Percentiles rank a stretch among this genome's conserved stretches.
These are phyloP conservation scores for Oxytropis ochrocephala DNA, from an alignment of 306 rosid genomes.

Conservation along the genomic window DNA sequence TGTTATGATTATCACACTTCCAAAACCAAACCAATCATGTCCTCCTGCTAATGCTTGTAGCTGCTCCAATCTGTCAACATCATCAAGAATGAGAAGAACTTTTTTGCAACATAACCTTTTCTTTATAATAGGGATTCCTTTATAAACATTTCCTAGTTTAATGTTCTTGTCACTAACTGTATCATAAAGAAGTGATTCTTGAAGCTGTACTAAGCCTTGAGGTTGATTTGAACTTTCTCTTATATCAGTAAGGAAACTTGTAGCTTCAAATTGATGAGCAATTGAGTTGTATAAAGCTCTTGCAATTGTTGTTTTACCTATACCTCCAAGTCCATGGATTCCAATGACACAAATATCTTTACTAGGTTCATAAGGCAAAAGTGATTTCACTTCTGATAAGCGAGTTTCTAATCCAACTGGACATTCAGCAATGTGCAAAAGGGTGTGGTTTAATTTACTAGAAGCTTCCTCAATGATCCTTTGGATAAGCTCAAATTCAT, in stretches of 20 bases:
- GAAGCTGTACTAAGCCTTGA: not conserved
- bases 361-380: conserved; percentile 7
- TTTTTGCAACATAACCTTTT: conserved; percentile 23
- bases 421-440: not conserved
- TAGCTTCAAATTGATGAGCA: not conserved
- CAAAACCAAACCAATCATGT: conserved; percentile 36
- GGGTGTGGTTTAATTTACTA: not conserved
- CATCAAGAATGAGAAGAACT: conserved; percentile 9
- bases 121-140: conserved; percentile 36
- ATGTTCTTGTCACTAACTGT: not conserved
- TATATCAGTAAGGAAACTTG: not conserved
- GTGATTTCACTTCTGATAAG: conserved; percentile 29
- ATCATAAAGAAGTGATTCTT: conserved; percentile 9
- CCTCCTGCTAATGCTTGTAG: conserved; percentile 33
- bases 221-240: conserved; percentile 1
- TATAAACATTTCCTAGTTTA: conserved; percentile 19
- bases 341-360: conserved; percentile 26
- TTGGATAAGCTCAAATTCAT: conserved; percentile 1
- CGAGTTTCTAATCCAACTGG: conserved; percentile 17
- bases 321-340: conserved; percentile 26
- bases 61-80: conserved; percentile 27
- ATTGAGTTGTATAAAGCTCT: conserved; percentile 10
- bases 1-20: conserved; percentile 35
- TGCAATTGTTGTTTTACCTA: conserved; percentile 4
- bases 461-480: not conserved